Percentiles rank a stretch among this genome's conserved stretches.
Conservation (phyloP, 352 stramenopile species). For the Thraustochytrium striatum region DNA sequence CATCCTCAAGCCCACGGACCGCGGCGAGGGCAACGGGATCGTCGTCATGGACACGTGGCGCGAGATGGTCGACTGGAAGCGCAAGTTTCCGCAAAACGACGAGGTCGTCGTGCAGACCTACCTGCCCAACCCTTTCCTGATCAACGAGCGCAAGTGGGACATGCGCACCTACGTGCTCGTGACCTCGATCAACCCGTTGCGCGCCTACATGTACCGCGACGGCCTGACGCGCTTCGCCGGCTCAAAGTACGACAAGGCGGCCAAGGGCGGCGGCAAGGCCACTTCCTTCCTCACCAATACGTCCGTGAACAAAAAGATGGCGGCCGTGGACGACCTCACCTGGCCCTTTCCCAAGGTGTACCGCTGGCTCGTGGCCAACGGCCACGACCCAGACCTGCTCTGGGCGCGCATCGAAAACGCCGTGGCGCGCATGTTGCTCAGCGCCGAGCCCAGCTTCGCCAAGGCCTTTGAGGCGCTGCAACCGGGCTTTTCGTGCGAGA, state of each 20-base stretch:
- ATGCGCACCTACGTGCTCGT: slow-evolving; percentile 84
- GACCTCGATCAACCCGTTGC: slow-evolving; percentile 72
- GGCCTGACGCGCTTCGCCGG: slow-evolving; percentile 81
- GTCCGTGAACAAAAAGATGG: slow-evolving; percentile 49
- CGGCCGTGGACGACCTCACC: slow-evolving; percentile 45
- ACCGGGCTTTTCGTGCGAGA: slow-evolving; percentile 23
- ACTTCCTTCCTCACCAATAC: slow-evolving; percentile 49
- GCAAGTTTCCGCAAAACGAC: slow-evolving; percentile 52
- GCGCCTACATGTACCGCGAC: slow-evolving; percentile 83
- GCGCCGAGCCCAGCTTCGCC: slow-evolving; percentile 36
- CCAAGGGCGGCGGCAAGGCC: slow-evolving; percentile 36
- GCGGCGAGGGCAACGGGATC: slow-evolving; percentile 49
- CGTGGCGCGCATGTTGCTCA: slow-evolving; percentile 27
- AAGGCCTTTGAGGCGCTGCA: slow-evolving; percentile 48
- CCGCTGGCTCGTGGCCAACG: slow-evolving; percentile 31
- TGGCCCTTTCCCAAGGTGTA: slow-evolving; percentile 45
- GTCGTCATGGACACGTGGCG: slow-evolving; percentile 48
- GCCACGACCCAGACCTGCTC: slow-evolving; percentile 23
- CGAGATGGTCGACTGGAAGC: slow-evolving; percentile 26
- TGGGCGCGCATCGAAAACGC: slow-evolving; percentile 45
- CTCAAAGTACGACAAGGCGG: slow-evolving; percentile 64
- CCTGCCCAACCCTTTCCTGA: slow-evolving; percentile 70
- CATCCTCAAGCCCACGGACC: slow-evolving; percentile 48
- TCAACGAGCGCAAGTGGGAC: slow-evolving; percentile 84
- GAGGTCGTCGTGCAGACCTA: slow-evolving; percentile 72